Evolutionary conservation across 2,329 filamentous ascomycete genomes (phyloP).

Genomic region (Hymenoscyphus albidus): DNA sequence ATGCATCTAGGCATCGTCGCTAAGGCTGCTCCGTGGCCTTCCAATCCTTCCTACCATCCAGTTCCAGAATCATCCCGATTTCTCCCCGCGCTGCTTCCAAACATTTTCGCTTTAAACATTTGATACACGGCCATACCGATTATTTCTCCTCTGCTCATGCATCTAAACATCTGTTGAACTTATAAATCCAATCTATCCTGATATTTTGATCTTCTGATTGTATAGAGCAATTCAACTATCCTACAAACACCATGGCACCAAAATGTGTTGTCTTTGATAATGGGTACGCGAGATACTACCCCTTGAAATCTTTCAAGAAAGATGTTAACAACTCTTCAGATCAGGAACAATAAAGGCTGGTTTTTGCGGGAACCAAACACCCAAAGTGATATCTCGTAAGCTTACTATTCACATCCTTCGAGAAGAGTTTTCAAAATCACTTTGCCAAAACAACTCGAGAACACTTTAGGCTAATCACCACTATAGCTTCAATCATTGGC

Average conservation of each 20-base stretch:
- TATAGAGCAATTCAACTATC: not conserved
- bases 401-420: slow-evolving; percentile 38
- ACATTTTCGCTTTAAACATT: slow-evolving; percentile 66
- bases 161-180: not conserved
- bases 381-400: slow-evolving; percentile 99
- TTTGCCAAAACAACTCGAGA: not conserved
- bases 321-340: slow-evolving; percentile 50
- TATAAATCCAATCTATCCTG: not conserved
- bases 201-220: not conserved
- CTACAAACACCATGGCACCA: not conserved
- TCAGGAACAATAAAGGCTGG: slow-evolving; percentile 99
- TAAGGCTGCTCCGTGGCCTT: slow-evolving; percentile 27
- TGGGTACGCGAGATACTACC: slow-evolving; percentile 75
- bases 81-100: slow-evolving; percentile 21
- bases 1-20: slow-evolving; percentile 27
- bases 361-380: slow-evolving; percentile 99
- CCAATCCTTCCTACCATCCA: slow-evolving; percentile 19
- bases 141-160: not conserved
- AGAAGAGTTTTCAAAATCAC: not conserved
- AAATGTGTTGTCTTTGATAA: slow-evolving; percentile 95
- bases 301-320: slow-evolving; percentile 20
- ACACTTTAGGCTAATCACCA: not conserved
- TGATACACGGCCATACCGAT: slow-evolving; percentile 60
- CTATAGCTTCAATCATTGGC: slow-evolving; percentile 93
- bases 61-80: slow-evolving; percentile 20